Evolutionary conservation across 2,329 filamentous ascomycete genomes (phyloP).

Genomic region (Trichoderma sp.): DNA sequence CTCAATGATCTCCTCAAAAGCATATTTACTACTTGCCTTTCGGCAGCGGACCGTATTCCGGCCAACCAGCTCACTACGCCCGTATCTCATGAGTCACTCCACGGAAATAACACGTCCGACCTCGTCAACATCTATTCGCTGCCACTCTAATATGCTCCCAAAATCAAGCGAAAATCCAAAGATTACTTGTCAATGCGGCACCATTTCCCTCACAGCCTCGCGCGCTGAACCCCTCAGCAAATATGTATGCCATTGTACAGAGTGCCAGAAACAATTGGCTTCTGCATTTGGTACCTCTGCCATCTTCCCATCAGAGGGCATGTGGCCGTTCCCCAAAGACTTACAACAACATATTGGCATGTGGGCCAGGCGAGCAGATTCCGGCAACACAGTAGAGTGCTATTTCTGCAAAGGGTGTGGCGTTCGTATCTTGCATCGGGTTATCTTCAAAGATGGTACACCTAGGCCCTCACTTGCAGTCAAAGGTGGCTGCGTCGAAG

Average conservation of each 20-base stretch:
- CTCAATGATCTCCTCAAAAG: not conserved
- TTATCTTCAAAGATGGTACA: constrained; percentile 41
- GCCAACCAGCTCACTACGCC: not conserved
- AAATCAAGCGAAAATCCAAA: not conserved
- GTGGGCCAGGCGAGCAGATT: constrained; percentile 44
- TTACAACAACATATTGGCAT: constrained; percentile 38
- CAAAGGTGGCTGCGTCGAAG: constrained; percentile 50
- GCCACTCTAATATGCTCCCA: not conserved
- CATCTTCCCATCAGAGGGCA: constrained; percentile 38
- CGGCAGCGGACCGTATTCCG: not conserved
- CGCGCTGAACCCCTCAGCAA: not conserved
- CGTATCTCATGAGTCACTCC: not conserved
- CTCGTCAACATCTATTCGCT: not conserved
- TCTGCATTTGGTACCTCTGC: constrained; percentile 51
- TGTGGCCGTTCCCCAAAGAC: constrained; percentile 44
- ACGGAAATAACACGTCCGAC: not conserved
- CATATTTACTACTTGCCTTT: not conserved
- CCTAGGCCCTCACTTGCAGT: constrained; percentile 43
- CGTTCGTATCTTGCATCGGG: constrained; percentile 48
- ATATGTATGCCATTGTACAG: constrained; percentile 45
- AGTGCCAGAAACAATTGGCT: constrained; percentile 48
- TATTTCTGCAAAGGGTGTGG: constrained; percentile 48
- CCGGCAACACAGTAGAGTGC: constrained; percentile 46
- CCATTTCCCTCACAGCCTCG: not conserved
- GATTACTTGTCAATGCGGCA: not conserved